Evolutionary conservation across 352 stramenopile genomes (phyloP), one percentile per base, ranked within the genome.

Genomic region (Phytophthora ramorum): DNA sequence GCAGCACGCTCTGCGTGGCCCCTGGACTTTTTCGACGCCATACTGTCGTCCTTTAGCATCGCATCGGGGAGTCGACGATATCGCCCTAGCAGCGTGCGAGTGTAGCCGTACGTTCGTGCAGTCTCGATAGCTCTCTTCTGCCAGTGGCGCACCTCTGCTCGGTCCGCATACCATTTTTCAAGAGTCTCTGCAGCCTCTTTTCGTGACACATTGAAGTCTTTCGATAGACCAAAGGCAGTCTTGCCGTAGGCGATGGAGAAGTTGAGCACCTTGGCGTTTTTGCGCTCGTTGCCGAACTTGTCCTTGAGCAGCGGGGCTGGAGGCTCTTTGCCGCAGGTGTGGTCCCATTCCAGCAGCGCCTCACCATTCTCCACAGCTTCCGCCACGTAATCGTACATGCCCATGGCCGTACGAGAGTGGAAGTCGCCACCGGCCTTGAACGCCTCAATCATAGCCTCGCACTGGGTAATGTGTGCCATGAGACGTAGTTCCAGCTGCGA

Each of bases 201-300:
- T 2, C 84, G 75, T 19, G 74, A 85, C 16, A 97, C 87, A 43
- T 86, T 87, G 44, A 93, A 95, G 46, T 95, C 82, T 43, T 99
- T 97, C 22, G 91, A 97, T 22, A 99, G 66, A 2, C 98, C 98
- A 66, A 97, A 97, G 2, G 97, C 94, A 16, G 98, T 99, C 77
- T 99, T 99, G 20, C 98, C 98, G 72, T 99, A 99, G 7, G 98
- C 98, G 65, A 99, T 99, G 13, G 95, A 99, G 66, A 99, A 99
- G 73, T 99, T 99, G 17, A 99, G 83, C 17, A 99, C 99, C 70
- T 99, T 99, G 12, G 98, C 97, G 58, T 99, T 98, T 47, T 98
- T 90, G 45, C 98, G 90, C 79, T 99, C 98, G 6, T 95, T 96
- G 17, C 89, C 96, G 73, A 97, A 99, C 67, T 98, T 90, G 76